A percentile compares a stretch with the other conserved stretches of the same genome.
Conservation (phyloP, 257 asterid genomes). For the Lavandula angustifolia region DNA sequence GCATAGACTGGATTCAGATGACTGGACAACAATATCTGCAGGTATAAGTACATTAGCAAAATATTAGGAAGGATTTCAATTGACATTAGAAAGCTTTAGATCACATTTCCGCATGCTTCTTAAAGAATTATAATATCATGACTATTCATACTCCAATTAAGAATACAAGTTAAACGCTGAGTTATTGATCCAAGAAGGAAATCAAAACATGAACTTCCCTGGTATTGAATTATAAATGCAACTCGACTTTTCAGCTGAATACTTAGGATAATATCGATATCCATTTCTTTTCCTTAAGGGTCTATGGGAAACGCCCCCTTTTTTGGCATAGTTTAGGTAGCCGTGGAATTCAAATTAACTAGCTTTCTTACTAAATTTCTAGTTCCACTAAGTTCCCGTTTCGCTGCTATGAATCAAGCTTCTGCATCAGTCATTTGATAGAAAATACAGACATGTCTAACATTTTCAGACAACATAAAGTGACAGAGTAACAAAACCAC, state of each 20-base stretch:
- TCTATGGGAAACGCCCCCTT: background rate
- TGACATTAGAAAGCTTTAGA: conserved; percentile 1
- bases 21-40: conserved; percentile 81
- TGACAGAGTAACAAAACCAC: background rate
- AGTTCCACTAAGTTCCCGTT: background rate
- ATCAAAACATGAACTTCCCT: background rate
- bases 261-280: conserved; percentile 1
- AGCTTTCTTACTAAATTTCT: background rate
- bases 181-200: conserved; percentile 17
- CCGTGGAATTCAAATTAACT: conserved; percentile 13
- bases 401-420: conserved; percentile 1
- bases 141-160: conserved; percentile 3
- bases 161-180: conserved; percentile 8
- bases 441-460: background rate
- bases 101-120: conserved; percentile 24
- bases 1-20: conserved; percentile 67
- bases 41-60: conserved; percentile 20
- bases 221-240: conserved; percentile 16
- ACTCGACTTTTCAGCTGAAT: conserved; percentile 10
- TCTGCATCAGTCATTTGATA: conserved; percentile 14
- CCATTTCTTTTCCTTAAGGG: conserved; percentile 13
- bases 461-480: too few species aligned
- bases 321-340: conserved; percentile 14
- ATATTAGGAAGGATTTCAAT: conserved; percentile 13
- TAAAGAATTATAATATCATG: conserved; percentile 17